A percentile compares a stretch with the other conserved stretches of the same genome.
Conservation (phyloP, 495 filamentous ascomycete genomes). For the Cercophora samala region DNA sequence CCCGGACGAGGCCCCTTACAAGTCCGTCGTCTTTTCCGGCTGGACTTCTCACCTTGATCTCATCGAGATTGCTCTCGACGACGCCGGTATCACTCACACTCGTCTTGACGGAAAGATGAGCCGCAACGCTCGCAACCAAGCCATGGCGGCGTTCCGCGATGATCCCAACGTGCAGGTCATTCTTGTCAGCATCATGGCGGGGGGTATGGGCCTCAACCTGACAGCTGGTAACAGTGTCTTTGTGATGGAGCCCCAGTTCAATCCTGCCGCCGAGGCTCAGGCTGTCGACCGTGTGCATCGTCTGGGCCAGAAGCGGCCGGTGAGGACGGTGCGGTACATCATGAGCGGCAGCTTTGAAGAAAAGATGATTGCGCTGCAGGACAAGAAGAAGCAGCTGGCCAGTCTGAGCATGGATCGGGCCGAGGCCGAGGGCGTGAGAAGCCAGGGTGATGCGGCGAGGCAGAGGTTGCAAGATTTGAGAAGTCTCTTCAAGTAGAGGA, state of each 20-base stretch:
- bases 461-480: slow-evolving; percentile 75
- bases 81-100: slow-evolving; percentile 62
- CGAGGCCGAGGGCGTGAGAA: slow-evolving; percentile 52
- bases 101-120: slow-evolving; percentile 88
- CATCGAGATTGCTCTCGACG: slow-evolving; percentile 77
- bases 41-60: slow-evolving; percentile 95
- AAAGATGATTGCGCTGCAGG: slow-evolving; percentile 83
- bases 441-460: slow-evolving; percentile 71
- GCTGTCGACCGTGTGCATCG: slow-evolving; percentile 93
- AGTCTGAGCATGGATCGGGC: slow-evolving; percentile 73
- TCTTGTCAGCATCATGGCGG: slow-evolving; percentile 86
- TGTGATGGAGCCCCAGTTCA: slow-evolving; percentile 98
- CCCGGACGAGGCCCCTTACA: slow-evolving; percentile 64
- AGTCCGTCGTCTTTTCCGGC: slow-evolving; percentile 86
- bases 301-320: slow-evolving; percentile 81
- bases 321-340: slow-evolving; percentile 77
- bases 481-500: slow-evolving; percentile 68
- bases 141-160: slow-evolving; percentile 74
- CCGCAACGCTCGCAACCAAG: slow-evolving; percentile 62
- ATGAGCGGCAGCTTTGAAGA: slow-evolving; percentile 91
- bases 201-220: slow-evolving; percentile 88
- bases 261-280: slow-evolving; percentile 91
- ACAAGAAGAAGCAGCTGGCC: slow-evolving; percentile 86
- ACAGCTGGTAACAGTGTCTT: slow-evolving; percentile 82
- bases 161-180: slow-evolving; percentile 71